These are phyloP conservation scores for Amaranthus palmeri DNA, from an alignment of 148 eudicot genomes.

Conservation along the genomic window DNA sequence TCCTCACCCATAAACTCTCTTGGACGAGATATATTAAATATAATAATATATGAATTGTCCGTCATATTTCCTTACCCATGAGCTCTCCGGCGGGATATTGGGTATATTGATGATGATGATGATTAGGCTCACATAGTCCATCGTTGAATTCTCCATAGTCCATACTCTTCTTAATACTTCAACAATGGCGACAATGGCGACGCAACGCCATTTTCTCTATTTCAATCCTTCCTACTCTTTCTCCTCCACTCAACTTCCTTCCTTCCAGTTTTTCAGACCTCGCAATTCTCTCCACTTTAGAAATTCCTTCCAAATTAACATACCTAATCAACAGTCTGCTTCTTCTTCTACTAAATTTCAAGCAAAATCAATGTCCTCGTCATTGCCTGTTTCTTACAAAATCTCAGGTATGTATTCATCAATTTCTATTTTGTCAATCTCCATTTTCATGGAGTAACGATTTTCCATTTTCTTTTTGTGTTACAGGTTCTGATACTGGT, in stretches of 20 bases:
- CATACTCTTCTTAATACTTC: too few relatives aligned
- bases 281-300: not conserved
- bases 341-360: not conserved
- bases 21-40: too few relatives aligned
- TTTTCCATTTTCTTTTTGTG: not conserved
- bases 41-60: too few relatives aligned
- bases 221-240: not conserved
- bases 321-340: not conserved
- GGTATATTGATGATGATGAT: too few relatives aligned
- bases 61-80: too few relatives aligned
- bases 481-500: conserved; percentile 26
- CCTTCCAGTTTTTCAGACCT: conserved; percentile 6
- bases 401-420: conserved; percentile 9
- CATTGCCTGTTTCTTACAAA: not conserved
- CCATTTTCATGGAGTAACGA: not conserved
- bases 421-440: not conserved
- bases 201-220: too few relatives aligned
- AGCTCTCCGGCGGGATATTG: too few relatives aligned
- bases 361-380: not conserved
- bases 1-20: too few relatives aligned
- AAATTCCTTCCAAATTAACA: conserved; percentile 8
- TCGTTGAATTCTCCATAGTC: too few relatives aligned
- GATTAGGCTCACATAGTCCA: too few relatives aligned
- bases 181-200: too few relatives aligned
- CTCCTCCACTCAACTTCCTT: conserved; percentile 10